Evolutionary conservation across 257 asterid species (phyloP).

Genomic region (Knoxia roxburghii): DNA sequence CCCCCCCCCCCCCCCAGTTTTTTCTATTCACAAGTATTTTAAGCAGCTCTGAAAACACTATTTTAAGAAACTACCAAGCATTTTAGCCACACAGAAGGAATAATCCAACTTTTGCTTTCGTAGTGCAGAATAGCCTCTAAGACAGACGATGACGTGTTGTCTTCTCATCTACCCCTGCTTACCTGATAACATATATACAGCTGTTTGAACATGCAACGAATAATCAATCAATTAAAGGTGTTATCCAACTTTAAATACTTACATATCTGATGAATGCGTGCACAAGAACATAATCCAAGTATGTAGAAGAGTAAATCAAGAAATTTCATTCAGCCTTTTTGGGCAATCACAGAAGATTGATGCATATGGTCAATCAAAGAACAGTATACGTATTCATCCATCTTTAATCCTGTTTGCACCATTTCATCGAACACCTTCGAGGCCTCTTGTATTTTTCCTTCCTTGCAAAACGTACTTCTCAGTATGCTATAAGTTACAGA

Average conservation of each 20-base stretch:
- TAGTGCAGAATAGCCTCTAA: background rate
- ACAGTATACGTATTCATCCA: slow-evolving; percentile 62
- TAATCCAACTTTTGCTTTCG: background rate
- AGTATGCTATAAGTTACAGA: slow-evolving; percentile 58
- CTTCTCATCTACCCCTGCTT: slow-evolving; percentile 10
- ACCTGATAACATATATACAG: background rate
- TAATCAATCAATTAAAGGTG: background rate
- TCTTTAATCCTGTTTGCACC: slow-evolving; percentile 42
- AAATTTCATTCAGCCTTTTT: slow-evolving; percentile 27
- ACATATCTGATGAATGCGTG: background rate
- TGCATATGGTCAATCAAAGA: slow-evolving; percentile 54
- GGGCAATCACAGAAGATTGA: slow-evolving; percentile 31
- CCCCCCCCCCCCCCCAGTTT: no score
- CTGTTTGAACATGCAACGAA: background rate
- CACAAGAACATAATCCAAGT: background rate
- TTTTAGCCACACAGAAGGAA: background rate
- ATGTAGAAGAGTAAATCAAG: background rate
- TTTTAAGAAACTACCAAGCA: background rate
- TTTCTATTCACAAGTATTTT: background rate
- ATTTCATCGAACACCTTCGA: slow-evolving; percentile 50
- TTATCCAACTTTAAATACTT: background rate
- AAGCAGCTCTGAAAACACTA: background rate
- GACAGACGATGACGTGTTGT: background rate
- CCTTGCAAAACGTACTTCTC: slow-evolving; percentile 49
- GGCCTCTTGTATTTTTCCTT: slow-evolving; percentile 55